phyloP scores from a whole-genome alignment of 2,329 filamentous ascomycete genomes.

The Lasiodiplodia gonubiensis region DNA sequence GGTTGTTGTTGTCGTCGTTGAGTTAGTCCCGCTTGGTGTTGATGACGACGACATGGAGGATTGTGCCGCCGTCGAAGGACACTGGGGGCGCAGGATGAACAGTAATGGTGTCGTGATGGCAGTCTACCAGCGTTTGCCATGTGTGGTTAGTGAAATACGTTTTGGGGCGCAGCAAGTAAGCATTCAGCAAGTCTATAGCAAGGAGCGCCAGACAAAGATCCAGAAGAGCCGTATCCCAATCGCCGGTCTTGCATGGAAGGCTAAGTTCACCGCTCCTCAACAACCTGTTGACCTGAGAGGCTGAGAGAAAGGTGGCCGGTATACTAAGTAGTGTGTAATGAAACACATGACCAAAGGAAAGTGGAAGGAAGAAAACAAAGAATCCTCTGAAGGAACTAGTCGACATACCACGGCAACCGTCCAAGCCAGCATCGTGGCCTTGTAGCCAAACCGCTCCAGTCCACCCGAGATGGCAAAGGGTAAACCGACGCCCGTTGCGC shows the following conservation, averaged over 20 bases:
- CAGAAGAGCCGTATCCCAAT: neutral
- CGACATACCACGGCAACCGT: slow-evolving; percentile 5
- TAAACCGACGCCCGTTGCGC: slow-evolving; percentile 10
- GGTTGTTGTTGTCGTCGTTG: neutral
- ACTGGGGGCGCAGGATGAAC: slow-evolving; percentile 33
- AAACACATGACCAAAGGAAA: neutral
- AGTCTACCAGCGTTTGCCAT: neutral
- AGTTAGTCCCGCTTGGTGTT: slow-evolving; percentile 38
- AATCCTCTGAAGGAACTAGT: too few relatives aligned
- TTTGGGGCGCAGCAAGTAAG: neutral
- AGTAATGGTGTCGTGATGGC: slow-evolving; percentile 16
- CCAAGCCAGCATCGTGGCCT: slow-evolving; percentile 6
- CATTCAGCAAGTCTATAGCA: neutral
- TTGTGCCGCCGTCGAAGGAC: slow-evolving; percentile 32
- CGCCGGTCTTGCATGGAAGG: neutral
- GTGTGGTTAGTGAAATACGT: neutral
- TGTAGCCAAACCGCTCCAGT: slow-evolving; percentile 3
- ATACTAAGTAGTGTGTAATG: neutral
- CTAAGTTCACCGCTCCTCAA: slow-evolving; percentile 1
- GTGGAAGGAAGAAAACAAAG: neutral
- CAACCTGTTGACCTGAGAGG: neutral
- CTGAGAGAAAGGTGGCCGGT: neutral
- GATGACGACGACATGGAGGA: slow-evolving; percentile 30
- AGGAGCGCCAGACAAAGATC: neutral
- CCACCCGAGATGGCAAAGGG: neutral